phyloP scores from a whole-genome alignment of 139 green algal species.

The Coelastrella sp. region DNA sequence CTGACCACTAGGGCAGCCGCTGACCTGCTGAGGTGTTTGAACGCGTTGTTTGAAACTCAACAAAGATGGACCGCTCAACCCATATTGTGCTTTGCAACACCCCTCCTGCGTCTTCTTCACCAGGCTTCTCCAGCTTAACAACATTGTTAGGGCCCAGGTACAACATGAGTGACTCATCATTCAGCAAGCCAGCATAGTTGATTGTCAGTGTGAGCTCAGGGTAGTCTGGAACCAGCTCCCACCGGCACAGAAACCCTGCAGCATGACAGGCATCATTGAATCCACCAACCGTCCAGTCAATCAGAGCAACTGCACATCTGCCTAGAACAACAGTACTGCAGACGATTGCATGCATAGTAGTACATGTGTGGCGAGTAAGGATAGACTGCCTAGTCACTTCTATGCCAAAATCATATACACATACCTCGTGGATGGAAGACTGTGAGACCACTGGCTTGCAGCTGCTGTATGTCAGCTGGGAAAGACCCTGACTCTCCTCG shows the following conservation, averaged over 20 bases:
- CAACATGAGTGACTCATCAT: constrained; percentile 18
- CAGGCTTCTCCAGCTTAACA: not conserved
- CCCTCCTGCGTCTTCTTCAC: not conserved
- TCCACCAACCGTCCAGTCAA: too few relatives aligned
- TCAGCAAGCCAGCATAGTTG: constrained; percentile 19
- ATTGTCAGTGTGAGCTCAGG: constrained; percentile 21
- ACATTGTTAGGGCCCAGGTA: constrained; percentile 23
- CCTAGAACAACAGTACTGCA: too few relatives aligned
- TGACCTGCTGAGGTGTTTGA: constrained; percentile 14
- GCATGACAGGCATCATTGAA: too few relatives aligned
- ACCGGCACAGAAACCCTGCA: constrained; percentile 44
- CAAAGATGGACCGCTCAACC: constrained; percentile 3
- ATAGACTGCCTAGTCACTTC: not conserved
- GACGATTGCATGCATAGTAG: too few relatives aligned
- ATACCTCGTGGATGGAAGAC: constrained; percentile 35
- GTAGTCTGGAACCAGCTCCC: constrained; percentile 39
- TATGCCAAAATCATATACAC: not conserved
- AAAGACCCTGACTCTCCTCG: constrained; percentile 28
- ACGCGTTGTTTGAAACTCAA: constrained; percentile 34
- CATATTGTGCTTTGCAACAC: constrained; percentile 11
- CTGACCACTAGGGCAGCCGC: not conserved
- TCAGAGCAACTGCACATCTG: too few relatives aligned
- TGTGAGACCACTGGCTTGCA: not conserved
- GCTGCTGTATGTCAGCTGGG: not conserved
- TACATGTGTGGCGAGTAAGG: too few relatives aligned